Percentiles rank a stretch among this genome's conserved stretches.
Evolutionary conservation across 345 rosid species (phyloP).

Genomic region (Citrus medica): DNA sequence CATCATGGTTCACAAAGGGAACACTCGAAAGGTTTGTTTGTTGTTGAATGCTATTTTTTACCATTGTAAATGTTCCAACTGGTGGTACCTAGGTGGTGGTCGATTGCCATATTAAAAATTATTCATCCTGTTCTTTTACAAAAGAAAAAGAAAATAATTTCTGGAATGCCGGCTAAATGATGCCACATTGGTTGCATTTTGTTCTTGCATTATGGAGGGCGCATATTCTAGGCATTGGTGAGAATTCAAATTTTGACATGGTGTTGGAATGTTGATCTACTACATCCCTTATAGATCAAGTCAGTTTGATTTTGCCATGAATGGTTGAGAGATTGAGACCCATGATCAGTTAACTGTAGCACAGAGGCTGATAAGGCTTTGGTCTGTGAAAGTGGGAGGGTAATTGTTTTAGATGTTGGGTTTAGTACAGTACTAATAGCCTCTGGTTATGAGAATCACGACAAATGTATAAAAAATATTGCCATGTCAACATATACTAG

Average conservation of each 20-base stretch:
- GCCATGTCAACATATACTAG: no score
- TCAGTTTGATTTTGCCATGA: neutral
- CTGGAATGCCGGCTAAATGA: neutral
- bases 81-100: neutral
- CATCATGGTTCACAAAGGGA: constrained; percentile 84
- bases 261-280: neutral
- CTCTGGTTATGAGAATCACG: neutral
- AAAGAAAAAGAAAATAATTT: neutral
- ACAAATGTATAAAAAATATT: no score
- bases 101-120: neutral
- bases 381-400: neutral
- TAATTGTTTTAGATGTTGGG: neutral
- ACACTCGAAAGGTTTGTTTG: constrained; percentile 65
- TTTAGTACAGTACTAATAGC: neutral
- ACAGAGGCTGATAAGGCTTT: neutral
- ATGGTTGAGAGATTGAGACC: neutral
- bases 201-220: neutral
- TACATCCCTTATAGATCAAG: neutral
- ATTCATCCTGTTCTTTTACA: neutral
- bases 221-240: neutral
- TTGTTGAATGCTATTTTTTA: neutral
- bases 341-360: neutral
- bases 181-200: neutral
- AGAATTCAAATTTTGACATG: neutral
- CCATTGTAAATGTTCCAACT: neutral